These are phyloP conservation scores for Sarcocystis neurona DNA, from an alignment of 169 alveolate species.

Conservation along the genomic window DNA sequence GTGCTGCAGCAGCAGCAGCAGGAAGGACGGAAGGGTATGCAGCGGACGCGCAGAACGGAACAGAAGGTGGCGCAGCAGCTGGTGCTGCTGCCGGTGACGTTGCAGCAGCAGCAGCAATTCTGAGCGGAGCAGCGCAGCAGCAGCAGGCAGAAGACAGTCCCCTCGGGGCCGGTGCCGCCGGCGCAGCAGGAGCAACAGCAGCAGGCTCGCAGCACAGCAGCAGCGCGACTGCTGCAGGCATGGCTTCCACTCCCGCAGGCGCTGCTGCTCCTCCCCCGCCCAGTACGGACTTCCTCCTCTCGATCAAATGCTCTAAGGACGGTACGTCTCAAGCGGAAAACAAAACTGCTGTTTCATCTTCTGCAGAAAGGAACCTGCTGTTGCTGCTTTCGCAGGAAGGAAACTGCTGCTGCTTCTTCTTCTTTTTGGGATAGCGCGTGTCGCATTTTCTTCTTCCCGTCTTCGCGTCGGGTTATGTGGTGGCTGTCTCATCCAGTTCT, in stretches of 20 bases:
- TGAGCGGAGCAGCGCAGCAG: too few species aligned
- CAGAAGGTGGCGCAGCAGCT: neutral
- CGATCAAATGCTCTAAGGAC: slow-evolving; percentile 40
- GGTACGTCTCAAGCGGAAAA: slow-evolving; percentile 17
- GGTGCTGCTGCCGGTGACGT: too few species aligned
- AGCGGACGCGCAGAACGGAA: neutral
- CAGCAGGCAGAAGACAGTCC: too few species aligned
- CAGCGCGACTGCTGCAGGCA: neutral
- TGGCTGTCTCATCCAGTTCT: neutral
- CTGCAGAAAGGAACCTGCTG: neutral
- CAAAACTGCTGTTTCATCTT: too few species aligned
- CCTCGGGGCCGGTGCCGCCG: neutral
- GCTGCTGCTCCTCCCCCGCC: neutral
- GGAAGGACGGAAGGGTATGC: neutral
- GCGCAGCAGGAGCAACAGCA: slow-evolving; percentile 42
- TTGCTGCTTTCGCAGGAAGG: neutral
- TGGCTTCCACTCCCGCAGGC: slow-evolving; percentile 13
- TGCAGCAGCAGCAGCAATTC: too few species aligned
- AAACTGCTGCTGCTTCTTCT: neutral
- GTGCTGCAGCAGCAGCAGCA: neutral
- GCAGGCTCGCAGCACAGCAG: slow-evolving; percentile 21
- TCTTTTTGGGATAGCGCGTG: neutral
- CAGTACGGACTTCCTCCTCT: slow-evolving; percentile 41
- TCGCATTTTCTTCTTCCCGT: neutral
- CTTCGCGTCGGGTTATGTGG: neutral